phyloP scores from a whole-genome alignment of 2,329 filamentous ascomycete genomes.

The Ophiostoma himal-ulmi region DNA sequence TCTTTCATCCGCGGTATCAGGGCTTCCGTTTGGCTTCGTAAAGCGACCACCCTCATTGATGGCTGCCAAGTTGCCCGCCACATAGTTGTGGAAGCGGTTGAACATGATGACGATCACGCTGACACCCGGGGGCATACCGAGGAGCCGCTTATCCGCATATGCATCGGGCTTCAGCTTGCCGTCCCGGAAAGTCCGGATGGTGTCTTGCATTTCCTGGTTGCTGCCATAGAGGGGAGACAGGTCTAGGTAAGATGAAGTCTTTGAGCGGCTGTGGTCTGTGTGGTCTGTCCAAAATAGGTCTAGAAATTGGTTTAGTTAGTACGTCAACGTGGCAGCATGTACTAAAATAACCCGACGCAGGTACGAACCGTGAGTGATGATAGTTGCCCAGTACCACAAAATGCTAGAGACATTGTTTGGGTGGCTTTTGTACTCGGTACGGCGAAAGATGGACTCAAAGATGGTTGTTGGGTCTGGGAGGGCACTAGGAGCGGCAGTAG shows the following conservation, averaged over 20 bases:
- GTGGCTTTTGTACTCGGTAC: conserved; percentile 49
- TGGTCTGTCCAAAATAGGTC: conserved; percentile 67
- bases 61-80: conserved; percentile 69
- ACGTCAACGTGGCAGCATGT: too few species aligned
- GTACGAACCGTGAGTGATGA: conserved; percentile 60
- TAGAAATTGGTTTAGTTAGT: conserved; percentile 24
- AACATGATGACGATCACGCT: conserved; percentile 71
- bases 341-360: too few species aligned
- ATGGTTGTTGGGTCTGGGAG: conserved; percentile 60
- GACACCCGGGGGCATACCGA: conserved; percentile 67
- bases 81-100: conserved; percentile 80
- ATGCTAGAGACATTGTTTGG: conserved; percentile 68
- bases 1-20: conserved; percentile 44
- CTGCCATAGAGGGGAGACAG: conserved; percentile 66
- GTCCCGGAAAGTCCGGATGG: conserved; percentile 62
- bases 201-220: conserved; percentile 59
- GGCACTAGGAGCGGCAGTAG: conserved; percentile 54
- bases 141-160: conserved; percentile 64
- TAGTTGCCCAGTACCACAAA: conserved; percentile 66
- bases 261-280: conserved; percentile 52
- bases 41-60: conserved; percentile 85
- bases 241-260: conserved; percentile 67
- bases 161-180: conserved; percentile 67
- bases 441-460: conserved; percentile 58
- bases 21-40: conserved; percentile 49